A percentile compares a stretch with the other conserved stretches of the same genome.
Evolutionary conservation across 2,329 filamentous ascomycete species (phyloP).

Genomic region (Verticillium isaacii): DNA sequence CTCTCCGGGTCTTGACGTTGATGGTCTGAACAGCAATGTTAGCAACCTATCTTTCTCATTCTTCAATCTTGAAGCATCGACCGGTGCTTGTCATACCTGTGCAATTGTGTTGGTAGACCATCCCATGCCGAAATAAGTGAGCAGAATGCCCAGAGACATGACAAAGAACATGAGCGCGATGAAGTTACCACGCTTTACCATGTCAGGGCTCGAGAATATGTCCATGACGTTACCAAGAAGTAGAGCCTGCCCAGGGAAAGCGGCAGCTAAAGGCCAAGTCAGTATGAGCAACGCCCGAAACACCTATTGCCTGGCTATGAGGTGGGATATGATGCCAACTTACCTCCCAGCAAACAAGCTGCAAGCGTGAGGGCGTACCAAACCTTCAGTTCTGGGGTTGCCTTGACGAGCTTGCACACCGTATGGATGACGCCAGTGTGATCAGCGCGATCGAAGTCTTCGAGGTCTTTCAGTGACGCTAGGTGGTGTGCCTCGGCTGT

Average conservation of each 20-base stretch:
- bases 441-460: constrained; percentile 2
- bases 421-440: constrained; percentile 6
- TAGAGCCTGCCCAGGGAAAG: constrained; percentile 37
- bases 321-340: constrained; percentile 7
- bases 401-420: constrained; percentile 5
- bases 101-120: constrained; percentile 13
- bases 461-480: constrained; percentile 3
- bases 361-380: constrained; percentile 6
- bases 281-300: too few relatives aligned
- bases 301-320: too few relatives aligned
- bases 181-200: constrained; percentile 31
- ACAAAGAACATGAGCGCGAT: constrained; percentile 23
- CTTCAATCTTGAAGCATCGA: neutral
- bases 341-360: neutral
- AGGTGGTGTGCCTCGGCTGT: neutral
- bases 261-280: constrained; percentile 20
- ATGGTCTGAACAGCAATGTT: constrained; percentile 4
- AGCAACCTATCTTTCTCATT: neutral
- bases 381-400: constrained; percentile 6
- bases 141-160: constrained; percentile 16
- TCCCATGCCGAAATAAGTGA: constrained; percentile 16
- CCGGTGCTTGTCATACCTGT: constrained; percentile 7
- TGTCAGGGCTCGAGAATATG: constrained; percentile 13
- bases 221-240: constrained; percentile 33
- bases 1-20: constrained; percentile 16